These are phyloP conservation scores for Mucor ambiguus DNA, from an alignment of 371 early-diverging fungal genomes.

Conservation along the genomic window DNA sequence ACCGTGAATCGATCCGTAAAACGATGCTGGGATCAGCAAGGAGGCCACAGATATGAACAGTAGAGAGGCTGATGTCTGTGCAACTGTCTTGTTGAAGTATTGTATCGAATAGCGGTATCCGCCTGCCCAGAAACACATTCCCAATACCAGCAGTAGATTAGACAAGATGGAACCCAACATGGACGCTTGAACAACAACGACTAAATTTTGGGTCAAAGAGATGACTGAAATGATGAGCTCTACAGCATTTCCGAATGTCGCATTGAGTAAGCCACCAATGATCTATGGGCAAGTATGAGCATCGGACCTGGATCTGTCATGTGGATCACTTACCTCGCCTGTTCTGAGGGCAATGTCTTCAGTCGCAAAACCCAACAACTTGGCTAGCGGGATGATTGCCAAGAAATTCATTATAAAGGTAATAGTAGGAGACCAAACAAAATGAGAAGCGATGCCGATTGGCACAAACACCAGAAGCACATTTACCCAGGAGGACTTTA, in stretches of 20 bases:
- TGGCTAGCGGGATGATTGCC: constrained; percentile 88
- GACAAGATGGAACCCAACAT: constrained; percentile 87
- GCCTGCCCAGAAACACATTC: constrained; percentile 82
- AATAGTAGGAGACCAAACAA: constrained; percentile 64
- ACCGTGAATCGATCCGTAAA: constrained; percentile 50
- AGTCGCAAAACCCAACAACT: constrained; percentile 56
- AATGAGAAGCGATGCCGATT: constrained; percentile 70
- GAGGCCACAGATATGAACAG: constrained; percentile 77
- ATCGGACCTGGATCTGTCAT: background rate
- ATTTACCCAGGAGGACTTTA: constrained; percentile 66
- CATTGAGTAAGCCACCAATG: constrained; percentile 90
- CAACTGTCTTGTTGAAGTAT: constrained; percentile 73
- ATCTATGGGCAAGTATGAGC: constrained; percentile 36
- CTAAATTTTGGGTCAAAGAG: constrained; percentile 73
- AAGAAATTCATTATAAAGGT: constrained; percentile 86
- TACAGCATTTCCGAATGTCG: constrained; percentile 85
- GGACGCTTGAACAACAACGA: constrained; percentile 86
- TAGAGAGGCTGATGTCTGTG: constrained; percentile 80
- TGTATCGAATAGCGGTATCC: constrained; percentile 72
- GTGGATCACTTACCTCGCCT: constrained; percentile 44
- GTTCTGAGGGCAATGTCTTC: constrained; percentile 72
- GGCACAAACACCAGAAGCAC: constrained; percentile 75
- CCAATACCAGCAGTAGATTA: constrained; percentile 77
- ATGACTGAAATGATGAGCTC: constrained; percentile 82
- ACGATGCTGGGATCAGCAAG: constrained; percentile 81